phyloP scores from a whole-genome alignment of 192 early-diverging fungal genomes.

The Mortierella antarctica region DNA sequence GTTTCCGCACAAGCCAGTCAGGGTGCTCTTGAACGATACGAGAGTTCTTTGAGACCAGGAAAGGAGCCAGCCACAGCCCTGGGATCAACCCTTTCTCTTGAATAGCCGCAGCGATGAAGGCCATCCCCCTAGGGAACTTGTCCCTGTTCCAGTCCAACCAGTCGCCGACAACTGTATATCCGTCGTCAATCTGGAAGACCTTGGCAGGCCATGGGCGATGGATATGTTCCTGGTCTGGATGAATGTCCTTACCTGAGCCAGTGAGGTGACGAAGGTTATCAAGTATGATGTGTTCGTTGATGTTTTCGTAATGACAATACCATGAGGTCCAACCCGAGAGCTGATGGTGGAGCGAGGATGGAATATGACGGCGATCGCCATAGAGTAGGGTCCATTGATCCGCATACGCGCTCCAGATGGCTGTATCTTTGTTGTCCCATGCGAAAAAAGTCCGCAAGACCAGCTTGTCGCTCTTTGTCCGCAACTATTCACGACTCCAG shows the following conservation, averaged over 20 bases:
- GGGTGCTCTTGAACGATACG: conserved; percentile 57
- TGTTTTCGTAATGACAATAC: conserved; percentile 64
- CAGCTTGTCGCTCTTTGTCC: conserved; percentile 29
- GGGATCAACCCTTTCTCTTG: conserved; percentile 43
- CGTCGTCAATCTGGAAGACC: conserved; percentile 66
- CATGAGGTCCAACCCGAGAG: conserved; percentile 64
- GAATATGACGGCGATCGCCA: conserved; percentile 25
- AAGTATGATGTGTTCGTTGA: conserved; percentile 54
- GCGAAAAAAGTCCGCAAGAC: conserved; percentile 45
- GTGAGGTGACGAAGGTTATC: conserved; percentile 44
- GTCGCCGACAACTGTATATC: conserved; percentile 61
- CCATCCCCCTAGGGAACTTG: conserved; percentile 62
- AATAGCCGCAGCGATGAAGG: conserved; percentile 47
- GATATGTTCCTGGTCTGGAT: neutral
- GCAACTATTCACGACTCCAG: conserved; percentile 13
- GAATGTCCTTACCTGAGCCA: neutral
- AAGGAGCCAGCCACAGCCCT: conserved; percentile 64
- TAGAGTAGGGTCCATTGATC: conserved; percentile 14
- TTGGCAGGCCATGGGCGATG: conserved; percentile 49
- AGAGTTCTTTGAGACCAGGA: conserved; percentile 53
- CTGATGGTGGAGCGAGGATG: conserved; percentile 23
- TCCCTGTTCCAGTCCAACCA: conserved; percentile 56
- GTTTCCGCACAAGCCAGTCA: conserved; percentile 55
- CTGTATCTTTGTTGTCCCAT: conserved; percentile 27
- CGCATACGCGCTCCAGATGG: conserved; percentile 25